These are phyloP conservation scores for Ensete ventricosum DNA, from an alignment of 176 grass and related monocot species.

Conservation along the genomic window DNA sequence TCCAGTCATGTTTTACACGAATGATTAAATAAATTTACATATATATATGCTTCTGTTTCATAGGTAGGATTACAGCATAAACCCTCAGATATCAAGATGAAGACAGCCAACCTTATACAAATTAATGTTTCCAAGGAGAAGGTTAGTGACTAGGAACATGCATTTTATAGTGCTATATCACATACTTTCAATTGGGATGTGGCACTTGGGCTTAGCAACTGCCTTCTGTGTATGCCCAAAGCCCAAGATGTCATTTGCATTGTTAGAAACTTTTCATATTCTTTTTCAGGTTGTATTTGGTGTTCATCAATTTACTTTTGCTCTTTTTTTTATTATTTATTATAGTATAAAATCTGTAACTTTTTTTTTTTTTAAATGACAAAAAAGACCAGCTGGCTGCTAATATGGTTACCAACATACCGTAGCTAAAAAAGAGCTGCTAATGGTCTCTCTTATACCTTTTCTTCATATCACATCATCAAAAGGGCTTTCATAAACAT, in stretches of 20 bases:
- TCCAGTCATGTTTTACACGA: no score
- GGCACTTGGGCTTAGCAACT: neutral
- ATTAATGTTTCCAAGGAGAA: conserved; percentile 80
- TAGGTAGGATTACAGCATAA: conserved; percentile 82
- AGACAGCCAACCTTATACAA: conserved; percentile 63
- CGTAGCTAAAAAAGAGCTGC: neutral
- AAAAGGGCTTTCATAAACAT: neutral
- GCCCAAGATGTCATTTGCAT: neutral
- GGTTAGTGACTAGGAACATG: conserved; percentile 32
- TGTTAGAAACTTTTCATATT: no score
- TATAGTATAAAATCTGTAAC: no score
- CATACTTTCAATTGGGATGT: neutral
- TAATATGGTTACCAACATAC: no score
- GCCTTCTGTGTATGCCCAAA: neutral
- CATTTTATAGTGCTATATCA: neutral
- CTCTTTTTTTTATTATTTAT: no score
- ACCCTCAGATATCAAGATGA: conserved; percentile 67
- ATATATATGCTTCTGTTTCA: conserved; percentile 20
- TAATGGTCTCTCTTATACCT: neutral
- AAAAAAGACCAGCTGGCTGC: no score
- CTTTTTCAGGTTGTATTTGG: no score
- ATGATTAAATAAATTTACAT: neutral
- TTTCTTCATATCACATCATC: neutral
- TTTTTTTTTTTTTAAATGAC: no score
- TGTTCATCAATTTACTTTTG: no score